Evolutionary conservation across 2,329 filamentous ascomycete species (phyloP).

Genomic region (Calonectria leucothoes): DNA sequence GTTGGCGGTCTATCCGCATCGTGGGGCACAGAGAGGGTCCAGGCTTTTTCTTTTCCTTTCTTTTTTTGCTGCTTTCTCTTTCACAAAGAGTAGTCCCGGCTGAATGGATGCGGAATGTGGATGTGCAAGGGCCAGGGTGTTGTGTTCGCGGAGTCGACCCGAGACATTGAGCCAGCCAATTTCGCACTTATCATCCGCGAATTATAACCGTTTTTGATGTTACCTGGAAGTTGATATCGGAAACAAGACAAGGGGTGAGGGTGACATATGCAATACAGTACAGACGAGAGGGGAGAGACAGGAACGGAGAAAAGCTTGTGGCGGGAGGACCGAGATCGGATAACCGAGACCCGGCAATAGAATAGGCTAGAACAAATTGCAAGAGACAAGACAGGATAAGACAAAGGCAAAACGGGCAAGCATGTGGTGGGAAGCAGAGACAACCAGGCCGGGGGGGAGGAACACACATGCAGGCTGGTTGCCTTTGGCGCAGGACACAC

Average conservation of each 20-base stretch:
- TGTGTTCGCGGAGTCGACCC: slow-evolving; percentile 15
- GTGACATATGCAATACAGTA: background rate
- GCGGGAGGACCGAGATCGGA: slow-evolving; percentile 12
- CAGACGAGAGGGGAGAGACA: background rate
- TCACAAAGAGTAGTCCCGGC: slow-evolving; percentile 19
- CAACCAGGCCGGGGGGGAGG: background rate
- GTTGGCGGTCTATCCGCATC: slow-evolving; percentile 8
- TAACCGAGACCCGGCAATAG: slow-evolving; percentile 3
- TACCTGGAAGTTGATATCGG: background rate
- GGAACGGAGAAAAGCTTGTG: background rate
- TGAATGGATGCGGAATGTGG: slow-evolving; percentile 19
- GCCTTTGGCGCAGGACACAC: slow-evolving; percentile 19
- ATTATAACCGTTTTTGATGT: background rate
- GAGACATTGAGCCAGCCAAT: slow-evolving; percentile 13
- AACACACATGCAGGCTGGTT: background rate
- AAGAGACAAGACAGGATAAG: background rate
- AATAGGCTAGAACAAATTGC: background rate
- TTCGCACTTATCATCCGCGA: background rate
- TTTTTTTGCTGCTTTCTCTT: background rate
- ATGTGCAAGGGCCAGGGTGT: background rate
- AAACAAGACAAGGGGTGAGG: background rate
- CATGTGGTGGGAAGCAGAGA: background rate
- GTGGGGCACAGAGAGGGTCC: slow-evolving; percentile 1
- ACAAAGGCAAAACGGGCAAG: background rate
- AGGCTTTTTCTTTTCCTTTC: background rate